Evolutionary conservation across 75 land plant species (phyloP).

Genomic region (Cryptomeria japonica): DNA sequence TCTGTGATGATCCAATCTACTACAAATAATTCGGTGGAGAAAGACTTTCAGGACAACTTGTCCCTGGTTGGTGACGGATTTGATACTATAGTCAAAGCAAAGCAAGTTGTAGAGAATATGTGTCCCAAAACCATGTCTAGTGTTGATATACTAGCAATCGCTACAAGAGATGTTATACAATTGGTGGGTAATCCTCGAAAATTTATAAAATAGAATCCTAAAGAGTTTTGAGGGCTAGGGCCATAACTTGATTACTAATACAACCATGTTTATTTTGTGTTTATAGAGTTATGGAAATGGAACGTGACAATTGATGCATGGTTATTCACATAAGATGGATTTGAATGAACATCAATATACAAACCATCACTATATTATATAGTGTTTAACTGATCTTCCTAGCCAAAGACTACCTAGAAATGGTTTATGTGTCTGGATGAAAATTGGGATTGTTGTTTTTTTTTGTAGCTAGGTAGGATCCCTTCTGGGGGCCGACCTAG

Average conservation of each 20-base stretch:
- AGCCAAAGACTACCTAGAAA: neutral
- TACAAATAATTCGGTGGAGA: neutral
- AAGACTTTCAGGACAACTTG: too few species aligned
- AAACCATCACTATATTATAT: neutral
- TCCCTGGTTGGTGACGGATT: too few species aligned
- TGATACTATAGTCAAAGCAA: too few species aligned
- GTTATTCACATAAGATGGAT: neutral
- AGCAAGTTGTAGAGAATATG: too few species aligned
- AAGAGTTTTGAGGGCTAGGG: neutral
- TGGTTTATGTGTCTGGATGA: neutral
- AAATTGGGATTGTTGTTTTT: neutral
- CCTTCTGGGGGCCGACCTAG: too few species aligned
- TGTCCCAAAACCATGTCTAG: too few species aligned
- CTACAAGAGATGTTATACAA: slow-evolving; percentile 12
- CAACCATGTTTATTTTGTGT: neutral
- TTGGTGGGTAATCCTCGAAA: slow-evolving; percentile 10
- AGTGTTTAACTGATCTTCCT: neutral
- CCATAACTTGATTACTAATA: neutral
- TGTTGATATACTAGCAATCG: too few species aligned
- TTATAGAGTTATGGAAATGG: neutral
- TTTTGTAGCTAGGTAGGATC: too few species aligned
- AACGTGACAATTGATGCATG: neutral
- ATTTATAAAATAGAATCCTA: neutral
- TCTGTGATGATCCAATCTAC: slow-evolving; percentile 56
- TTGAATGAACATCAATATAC: neutral